Evolutionary conservation across 169 alveolate species (phyloP), one percentile per base, ranked within the genome.

Genomic region (Plasmodium knowlesi): DNA sequence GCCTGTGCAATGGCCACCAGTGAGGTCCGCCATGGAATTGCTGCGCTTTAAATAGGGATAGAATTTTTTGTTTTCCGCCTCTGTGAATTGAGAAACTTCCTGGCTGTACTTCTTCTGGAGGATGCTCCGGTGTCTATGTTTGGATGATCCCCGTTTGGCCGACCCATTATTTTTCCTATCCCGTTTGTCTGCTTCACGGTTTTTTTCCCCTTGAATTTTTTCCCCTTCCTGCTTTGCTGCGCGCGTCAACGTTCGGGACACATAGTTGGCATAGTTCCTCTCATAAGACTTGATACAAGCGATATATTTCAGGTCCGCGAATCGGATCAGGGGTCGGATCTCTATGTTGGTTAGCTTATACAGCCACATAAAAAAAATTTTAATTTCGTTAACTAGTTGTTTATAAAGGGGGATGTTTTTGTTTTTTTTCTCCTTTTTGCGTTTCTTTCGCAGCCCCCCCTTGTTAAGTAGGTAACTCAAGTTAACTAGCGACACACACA

Each of bases 331-430:
- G 37, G 95, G 95, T 3, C 95, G 57, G 28, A 91, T 82, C 57
- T 91, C 95, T 46, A 91, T 82, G 57, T 82, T 82, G 25, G 95
- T 82, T 57, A 82, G 54, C 70, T 91, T 91, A n/a, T 82, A 74
- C 4, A 91, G 16, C 95, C 95, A 91, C 37, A 91, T 12, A 37
- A 91, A 91, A 22, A 91, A 91, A 91, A 82, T 57, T 30, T 91
- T 91, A 8, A 91, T 41, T 91, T 91, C 95, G 32, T 91, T 91
- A 16, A 37, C n/a, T 25, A 91, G 50, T 30, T 91, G 95, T 74
- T 91, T 82, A 37, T 72, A 91, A 50, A 91, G 83, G 50, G 95
- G 43, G 37, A 91, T 72, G 28, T 82, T 37, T 61, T 73, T 41
- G 37, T 76, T 43, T 79, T 89, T 80, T 32, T 28, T 91, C 22